Conservation (phyloP, 495 filamentous ascomycete genomes). For the Pseudomonodictys pantanalensis region DNA sequence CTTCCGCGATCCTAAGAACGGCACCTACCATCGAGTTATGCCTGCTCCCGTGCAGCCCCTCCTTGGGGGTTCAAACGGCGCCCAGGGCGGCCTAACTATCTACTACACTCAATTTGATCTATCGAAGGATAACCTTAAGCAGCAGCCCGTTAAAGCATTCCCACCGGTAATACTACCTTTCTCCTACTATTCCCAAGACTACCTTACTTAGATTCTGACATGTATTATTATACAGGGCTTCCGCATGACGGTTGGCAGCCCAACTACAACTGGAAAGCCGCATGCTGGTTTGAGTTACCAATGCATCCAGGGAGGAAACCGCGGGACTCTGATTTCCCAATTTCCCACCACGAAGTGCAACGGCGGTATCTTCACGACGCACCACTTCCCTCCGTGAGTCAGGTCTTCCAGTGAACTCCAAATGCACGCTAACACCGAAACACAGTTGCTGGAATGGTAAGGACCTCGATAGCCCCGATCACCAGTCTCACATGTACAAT, state of each 20-base stretch:
- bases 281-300: constrained; percentile 49
- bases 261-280: constrained; percentile 36
- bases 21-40: constrained; percentile 48
- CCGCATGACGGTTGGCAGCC: constrained; percentile 54
- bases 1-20: constrained; percentile 50
- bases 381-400: constrained; percentile 49
- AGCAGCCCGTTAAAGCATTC: constrained; percentile 48
- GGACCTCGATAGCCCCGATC: constrained; percentile 28
- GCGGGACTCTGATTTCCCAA: constrained; percentile 45
- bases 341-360: constrained; percentile 49
- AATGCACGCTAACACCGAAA: not conserved
- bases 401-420: not conserved
- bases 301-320: constrained; percentile 44
- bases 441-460: constrained; percentile 29
- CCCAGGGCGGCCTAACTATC: constrained; percentile 49
- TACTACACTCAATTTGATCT: constrained; percentile 48
- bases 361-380: constrained; percentile 51
- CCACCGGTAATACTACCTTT: constrained; percentile 39
- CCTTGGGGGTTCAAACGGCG: constrained; percentile 40
- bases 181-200: not conserved
- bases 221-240: constrained; percentile 49
- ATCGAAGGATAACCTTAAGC: constrained; percentile 45
- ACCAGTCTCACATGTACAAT: constrained; percentile 33
- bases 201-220: not conserved
- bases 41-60: constrained; percentile 45